phyloP scores from a whole-genome alignment of 441 rosid genomes.

The Erysimum cheiri region DNA sequence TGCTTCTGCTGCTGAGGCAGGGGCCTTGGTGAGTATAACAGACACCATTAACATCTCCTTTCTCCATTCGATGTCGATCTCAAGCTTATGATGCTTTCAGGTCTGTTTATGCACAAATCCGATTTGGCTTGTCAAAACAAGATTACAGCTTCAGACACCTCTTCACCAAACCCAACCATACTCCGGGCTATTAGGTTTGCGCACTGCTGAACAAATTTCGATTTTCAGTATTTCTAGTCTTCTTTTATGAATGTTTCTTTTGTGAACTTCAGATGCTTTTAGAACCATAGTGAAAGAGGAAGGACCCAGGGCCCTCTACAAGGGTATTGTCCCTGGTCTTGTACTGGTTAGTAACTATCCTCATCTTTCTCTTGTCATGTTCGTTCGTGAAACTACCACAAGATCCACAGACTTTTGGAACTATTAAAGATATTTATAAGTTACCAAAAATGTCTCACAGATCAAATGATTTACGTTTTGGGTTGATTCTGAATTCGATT shows the following conservation, averaged over 20 bases:
- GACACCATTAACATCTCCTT: constrained; percentile 5
- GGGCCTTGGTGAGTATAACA: constrained; percentile 72
- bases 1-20: constrained; percentile 97
- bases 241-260: constrained; percentile 23
- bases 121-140: constrained; percentile 93
- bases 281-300: constrained; percentile 90
- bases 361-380: not conserved
- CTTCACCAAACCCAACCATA: constrained; percentile 74
- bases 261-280: constrained; percentile 70
- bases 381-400: not conserved
- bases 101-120: constrained; percentile 94
- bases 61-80: not conserved
- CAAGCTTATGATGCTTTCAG: constrained; percentile 48
- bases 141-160: constrained; percentile 93
- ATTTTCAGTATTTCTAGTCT: not conserved
- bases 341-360: constrained; percentile 64
- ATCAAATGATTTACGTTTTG: constrained; percentile 1
- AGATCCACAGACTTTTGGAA: not conserved
- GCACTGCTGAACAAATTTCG: constrained; percentile 14
- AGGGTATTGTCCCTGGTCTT: constrained; percentile 82
- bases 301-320: constrained; percentile 87
- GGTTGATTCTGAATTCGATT: not conserved
- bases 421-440: not conserved
- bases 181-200: constrained; percentile 85
- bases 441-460: not conserved